These are phyloP conservation scores for Trichothecium roseum DNA, from an alignment of 2,329 filamentous ascomycete genomes.

Conservation along the genomic window DNA sequence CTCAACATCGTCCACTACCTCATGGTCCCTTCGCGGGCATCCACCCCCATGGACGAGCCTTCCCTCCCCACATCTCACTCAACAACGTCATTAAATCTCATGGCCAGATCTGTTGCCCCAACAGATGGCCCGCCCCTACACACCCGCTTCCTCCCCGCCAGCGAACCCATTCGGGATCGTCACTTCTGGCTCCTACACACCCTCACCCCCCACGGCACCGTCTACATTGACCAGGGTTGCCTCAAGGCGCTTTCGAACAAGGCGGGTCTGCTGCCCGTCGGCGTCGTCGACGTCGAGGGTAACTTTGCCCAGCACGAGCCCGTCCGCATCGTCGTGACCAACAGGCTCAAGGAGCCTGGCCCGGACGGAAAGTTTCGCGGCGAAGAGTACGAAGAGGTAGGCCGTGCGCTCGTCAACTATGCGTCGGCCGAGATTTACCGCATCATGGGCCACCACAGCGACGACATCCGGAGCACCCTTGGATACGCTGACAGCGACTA, in stretches of 20 bases:
- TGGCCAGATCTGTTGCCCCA: conserved; percentile 12
- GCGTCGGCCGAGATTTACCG: conserved; percentile 71
- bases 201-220: conserved; percentile 75
- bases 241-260: conserved; percentile 71
- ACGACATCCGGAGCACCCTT: conserved; percentile 67
- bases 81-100: conserved; percentile 29
- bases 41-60: conserved; percentile 14
- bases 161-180: conserved; percentile 77
- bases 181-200: conserved; percentile 97
- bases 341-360: conserved; percentile 35
- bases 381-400: conserved; percentile 58
- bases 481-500: conserved; percentile 95
- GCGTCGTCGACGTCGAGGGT: conserved; percentile 84
- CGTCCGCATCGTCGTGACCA: conserved; percentile 74
- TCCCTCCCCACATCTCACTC: conserved; percentile 27
- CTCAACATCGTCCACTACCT: conserved; percentile 75
- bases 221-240: conserved; percentile 90
- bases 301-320: conserved; percentile 87
- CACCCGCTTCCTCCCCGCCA: conserved; percentile 82
- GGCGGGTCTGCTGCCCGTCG: conserved; percentile 79
- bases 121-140: conserved; percentile 56
- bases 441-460: conserved; percentile 77
- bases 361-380: conserved; percentile 37
- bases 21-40: conserved; percentile 34
- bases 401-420: conserved; percentile 86